Percentiles rank a stretch among this genome's conserved stretches.
These are phyloP conservation scores for Cystoderma amianthinum DNA, from an alignment of 768 basidiomycete species.

Conservation along the genomic window DNA sequence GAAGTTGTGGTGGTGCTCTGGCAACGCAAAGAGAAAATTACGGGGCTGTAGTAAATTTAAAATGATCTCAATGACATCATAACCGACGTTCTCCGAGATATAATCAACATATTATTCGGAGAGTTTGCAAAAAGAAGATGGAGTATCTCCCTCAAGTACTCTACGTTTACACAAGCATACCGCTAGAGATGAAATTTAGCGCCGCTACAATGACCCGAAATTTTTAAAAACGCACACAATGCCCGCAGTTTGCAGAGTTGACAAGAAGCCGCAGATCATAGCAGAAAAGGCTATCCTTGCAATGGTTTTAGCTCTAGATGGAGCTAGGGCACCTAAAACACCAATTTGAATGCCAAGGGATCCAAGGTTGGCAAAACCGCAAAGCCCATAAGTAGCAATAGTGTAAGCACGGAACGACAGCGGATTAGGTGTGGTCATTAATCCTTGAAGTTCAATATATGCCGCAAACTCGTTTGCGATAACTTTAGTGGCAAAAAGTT, in stretches of 20 bases:
- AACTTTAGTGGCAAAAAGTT: conserved; percentile 81
- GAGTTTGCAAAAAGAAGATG: background rate
- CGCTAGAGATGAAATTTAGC: background rate
- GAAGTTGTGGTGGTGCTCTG: background rate
- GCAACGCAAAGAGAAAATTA: too few relatives aligned
- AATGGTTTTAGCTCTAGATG: conserved; percentile 61
- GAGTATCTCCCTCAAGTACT: background rate
- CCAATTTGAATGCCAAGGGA: conserved; percentile 78
- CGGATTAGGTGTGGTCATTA: conserved; percentile 35
- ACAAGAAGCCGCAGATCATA: conserved; percentile 22
- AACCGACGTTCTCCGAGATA: too few relatives aligned
- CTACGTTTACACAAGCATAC: background rate
- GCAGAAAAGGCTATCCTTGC: conserved; percentile 56
- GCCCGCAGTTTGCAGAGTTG: conserved; percentile 28
- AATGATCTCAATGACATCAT: too few relatives aligned
- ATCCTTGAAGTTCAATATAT: conserved; percentile 51
- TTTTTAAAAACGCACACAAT: conserved; percentile 23
- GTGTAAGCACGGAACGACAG: conserved; percentile 71
- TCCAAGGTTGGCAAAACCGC: conserved; percentile 86
- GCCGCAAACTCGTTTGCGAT: conserved; percentile 85
- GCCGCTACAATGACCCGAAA: background rate
- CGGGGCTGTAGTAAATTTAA: too few relatives aligned
- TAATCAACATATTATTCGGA: background rate
- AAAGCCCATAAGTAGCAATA: conserved; percentile 82
- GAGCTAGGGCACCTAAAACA: conserved; percentile 38